Evolutionary conservation across 2,329 filamentous ascomycete species (phyloP).

Genomic region (Alternaria ventricosa): DNA sequence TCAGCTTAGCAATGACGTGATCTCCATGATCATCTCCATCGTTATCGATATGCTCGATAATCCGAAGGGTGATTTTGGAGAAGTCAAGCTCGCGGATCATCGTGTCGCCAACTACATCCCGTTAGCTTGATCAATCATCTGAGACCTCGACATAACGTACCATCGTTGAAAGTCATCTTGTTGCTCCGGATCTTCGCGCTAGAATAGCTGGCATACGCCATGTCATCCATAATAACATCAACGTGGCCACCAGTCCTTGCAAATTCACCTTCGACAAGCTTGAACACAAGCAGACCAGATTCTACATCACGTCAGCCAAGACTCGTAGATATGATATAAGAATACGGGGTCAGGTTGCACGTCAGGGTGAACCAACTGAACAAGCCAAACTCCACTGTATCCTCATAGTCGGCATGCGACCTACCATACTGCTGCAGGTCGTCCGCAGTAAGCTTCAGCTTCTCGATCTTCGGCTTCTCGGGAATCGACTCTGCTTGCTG

Average conservation of each 20-base stretch:
- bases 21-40: slow-evolving; percentile 73
- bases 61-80: slow-evolving; percentile 86
- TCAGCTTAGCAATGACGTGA: slow-evolving; percentile 78
- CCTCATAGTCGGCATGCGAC: slow-evolving; percentile 32
- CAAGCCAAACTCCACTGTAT: slow-evolving; percentile 22
- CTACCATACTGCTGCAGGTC: slow-evolving; percentile 80
- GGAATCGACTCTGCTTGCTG: slow-evolving; percentile 56
- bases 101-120: slow-evolving; percentile 74
- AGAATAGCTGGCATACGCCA: slow-evolving; percentile 86
- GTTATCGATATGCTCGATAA: slow-evolving; percentile 80
- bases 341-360: slow-evolving; percentile 25
- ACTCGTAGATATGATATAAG: slow-evolving; percentile 6
- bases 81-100: slow-evolving; percentile 98
- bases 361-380: slow-evolving; percentile 36
- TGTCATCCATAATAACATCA: slow-evolving; percentile 92
- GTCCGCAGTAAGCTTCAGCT: slow-evolving; percentile 78
- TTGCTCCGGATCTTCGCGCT: slow-evolving; percentile 77
- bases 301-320: slow-evolving; percentile 61
- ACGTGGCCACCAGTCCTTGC: slow-evolving; percentile 76
- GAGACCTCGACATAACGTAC: slow-evolving; percentile 51
- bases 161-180: slow-evolving; percentile 81
- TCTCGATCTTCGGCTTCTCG: slow-evolving; percentile 68
- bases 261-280: slow-evolving; percentile 87
- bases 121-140: no score
- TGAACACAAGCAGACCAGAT: slow-evolving; percentile 92